These are phyloP conservation scores for Suillus weaverae DNA, from an alignment of 768 basidiomycete genomes.

Conservation along the genomic window DNA sequence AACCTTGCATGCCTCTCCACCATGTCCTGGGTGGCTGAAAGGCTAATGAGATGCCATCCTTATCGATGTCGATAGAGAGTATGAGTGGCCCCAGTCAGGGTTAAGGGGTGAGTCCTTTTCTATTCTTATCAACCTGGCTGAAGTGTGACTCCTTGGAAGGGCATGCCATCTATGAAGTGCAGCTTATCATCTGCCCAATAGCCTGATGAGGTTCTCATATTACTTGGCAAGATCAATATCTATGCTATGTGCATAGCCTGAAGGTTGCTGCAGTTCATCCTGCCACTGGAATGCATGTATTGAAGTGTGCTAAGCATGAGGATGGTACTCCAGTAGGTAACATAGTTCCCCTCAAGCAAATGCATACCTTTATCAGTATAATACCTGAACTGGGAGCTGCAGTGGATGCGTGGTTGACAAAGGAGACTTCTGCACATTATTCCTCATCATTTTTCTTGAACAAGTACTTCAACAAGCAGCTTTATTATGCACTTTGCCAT, in stretches of 20 bases:
- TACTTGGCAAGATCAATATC: neutral
- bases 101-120: constrained; percentile 9
- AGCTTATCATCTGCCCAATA: neutral
- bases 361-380: constrained; percentile 20
- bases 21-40: constrained; percentile 17
- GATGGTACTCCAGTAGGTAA: neutral
- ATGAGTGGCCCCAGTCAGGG: constrained; percentile 17
- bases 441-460: neutral
- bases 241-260: neutral
- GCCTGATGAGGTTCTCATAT: neutral
- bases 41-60: constrained; percentile 22
- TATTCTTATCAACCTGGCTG: neutral
- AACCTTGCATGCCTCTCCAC: constrained; percentile 26
- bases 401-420: constrained; percentile 22
- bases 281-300: neutral
- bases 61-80: constrained; percentile 18
- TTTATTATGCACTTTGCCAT: neutral
- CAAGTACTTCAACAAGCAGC: neutral
- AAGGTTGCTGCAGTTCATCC: neutral
- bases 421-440: neutral
- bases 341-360: neutral
- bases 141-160: neutral
- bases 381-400: constrained; percentile 27
- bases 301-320: neutral
- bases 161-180: neutral